Evolutionary conservation across 2,329 filamentous ascomycete genomes (phyloP), one percentile per base, ranked within the genome.

Genomic region (Xylaria hypoxylon): DNA sequence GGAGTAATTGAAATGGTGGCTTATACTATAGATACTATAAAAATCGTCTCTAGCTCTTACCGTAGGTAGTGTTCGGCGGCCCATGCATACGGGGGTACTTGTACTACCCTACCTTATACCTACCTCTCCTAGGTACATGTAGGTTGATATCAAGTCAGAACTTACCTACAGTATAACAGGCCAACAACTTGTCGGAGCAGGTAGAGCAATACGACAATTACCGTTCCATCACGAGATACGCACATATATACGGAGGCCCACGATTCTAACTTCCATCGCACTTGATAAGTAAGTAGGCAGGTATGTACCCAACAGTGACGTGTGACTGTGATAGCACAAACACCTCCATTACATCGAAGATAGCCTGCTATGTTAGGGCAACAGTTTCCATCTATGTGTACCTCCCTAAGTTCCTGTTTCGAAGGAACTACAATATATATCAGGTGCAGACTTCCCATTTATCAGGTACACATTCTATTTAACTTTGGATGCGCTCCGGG

Each of bases 361-460:
- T 35, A 50, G 33, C 15, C 50, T 65, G 50, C 24, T 40, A 56
- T 42, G 13, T 19, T 38, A 24, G 35, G 24, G 17, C 35, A 51
- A 17, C 3, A 22, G 40, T 40, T 56, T 45, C 42, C 19, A 19
- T 45, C 15, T 6, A 28, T 47, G n/a, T n/a, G n/a, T n/a, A 4
- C 22, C 44, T 15, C 22, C 42, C 22, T 22, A 22, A 3, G 13
- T 26, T 38, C 48, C 3, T 5, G 33, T 35, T 50, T 53, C 5
- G n/a, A 42, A 50, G 42, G 56, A 61, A 35, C 51, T 22, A 31
- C 58, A 7, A 10, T 38, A 15, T 3, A 38, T 51, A 24, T 58
- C 19, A 19, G 17, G 38, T 28, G 48, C 15, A 42, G 28, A 40
- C 42, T 58, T 61, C 65, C 57, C 10, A 22, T 61, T 42, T 13